A percentile compares a stretch with the other conserved stretches of the same genome.
phyloP scores from a whole-genome alignment of 2,329 filamentous ascomycete species.

The Paraphaeosphaeria minitans region DNA sequence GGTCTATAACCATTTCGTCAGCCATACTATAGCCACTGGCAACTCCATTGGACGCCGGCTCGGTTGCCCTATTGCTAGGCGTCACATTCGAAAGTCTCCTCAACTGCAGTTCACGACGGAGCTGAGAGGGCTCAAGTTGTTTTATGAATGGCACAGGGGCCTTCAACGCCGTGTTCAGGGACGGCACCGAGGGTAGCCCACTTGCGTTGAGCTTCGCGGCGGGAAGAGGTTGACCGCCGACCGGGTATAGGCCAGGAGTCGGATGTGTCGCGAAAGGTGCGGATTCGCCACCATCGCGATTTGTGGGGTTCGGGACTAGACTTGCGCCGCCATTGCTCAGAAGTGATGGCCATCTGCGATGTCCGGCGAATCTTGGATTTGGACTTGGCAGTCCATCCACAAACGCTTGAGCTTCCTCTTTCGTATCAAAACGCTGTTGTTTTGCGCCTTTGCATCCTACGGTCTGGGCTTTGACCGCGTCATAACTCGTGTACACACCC shows the following conservation, averaged over 20 bases:
- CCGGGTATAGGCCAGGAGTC: background rate
- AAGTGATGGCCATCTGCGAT: background rate
- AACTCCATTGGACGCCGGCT: background rate
- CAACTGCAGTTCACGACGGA: conserved; percentile 21
- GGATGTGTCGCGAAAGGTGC: background rate
- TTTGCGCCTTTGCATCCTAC: background rate
- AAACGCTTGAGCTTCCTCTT: conserved; percentile 5
- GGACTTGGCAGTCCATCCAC: background rate
- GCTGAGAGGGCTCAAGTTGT: background rate
- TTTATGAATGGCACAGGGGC: conserved; percentile 11
- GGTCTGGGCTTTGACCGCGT: background rate
- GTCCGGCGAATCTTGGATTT: background rate
- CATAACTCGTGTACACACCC: background rate
- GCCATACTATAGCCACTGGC: background rate
- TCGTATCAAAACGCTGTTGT: conserved; percentile 1
- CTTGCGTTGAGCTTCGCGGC: conserved; percentile 4
- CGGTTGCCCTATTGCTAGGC: background rate
- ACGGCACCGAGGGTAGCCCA: conserved; percentile 22
- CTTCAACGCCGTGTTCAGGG: conserved; percentile 29
- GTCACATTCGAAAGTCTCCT: background rate
- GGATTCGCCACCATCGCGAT: background rate
- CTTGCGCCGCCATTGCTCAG: background rate
- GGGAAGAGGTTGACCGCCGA: background rate
- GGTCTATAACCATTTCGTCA: background rate
- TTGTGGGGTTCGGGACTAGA: background rate